Base-by-base conservation (phyloP, 2,329 filamentous ascomycete species). In the Aspergillus awamori region DNA sequence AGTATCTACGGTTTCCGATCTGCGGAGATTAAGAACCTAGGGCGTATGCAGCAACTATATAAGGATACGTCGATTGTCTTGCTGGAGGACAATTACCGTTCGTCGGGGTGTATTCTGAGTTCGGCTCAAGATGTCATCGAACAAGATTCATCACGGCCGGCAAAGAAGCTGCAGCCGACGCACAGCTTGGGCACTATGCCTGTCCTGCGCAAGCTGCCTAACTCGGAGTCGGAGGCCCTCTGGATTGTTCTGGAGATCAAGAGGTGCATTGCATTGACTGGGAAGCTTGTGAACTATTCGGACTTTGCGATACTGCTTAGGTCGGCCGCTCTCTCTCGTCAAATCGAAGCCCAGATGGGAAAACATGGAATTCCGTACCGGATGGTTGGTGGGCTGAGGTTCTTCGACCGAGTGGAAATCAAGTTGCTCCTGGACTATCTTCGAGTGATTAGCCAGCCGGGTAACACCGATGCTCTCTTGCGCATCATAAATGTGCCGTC, bases 1-100 rank as follows among this genome's bases (percentile, higher is more conserved):
- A 97, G 93, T 74, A 99, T 99, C 60, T 99, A 98, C 74, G 92
- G 94, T 20, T 99, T 96, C 83, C 89, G 94, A 20, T 93, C 92
- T 7, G 94, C 95, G 8, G 94, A 99, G 75, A 92, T 94, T 67
- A 89, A 89, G 73, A 99, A 98, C 69, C 82, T 98, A 52, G 86
- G 86, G 65, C 87, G 90, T 2, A 88, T 99, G 82, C 85, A 92
- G 56, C 81, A 81, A 45, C 88, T 92, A 61, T 97, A 90, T 71
- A 88, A 88, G 0, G 85, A 89, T 26, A 95, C 93, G 0, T 84
- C 92, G 4, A 89, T 95, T 60, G 87, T 97, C 48, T 88, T 94
- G 5, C 82, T 99, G 2, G 91, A 97, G 72, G 91, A 97, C 70
- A 99, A 98, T 70, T 99, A 99, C 72, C 87, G 94, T 22, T 98